phyloP scores from a whole-genome alignment of 805 yeast species.

The Spathaspora gorwiae region DNA sequence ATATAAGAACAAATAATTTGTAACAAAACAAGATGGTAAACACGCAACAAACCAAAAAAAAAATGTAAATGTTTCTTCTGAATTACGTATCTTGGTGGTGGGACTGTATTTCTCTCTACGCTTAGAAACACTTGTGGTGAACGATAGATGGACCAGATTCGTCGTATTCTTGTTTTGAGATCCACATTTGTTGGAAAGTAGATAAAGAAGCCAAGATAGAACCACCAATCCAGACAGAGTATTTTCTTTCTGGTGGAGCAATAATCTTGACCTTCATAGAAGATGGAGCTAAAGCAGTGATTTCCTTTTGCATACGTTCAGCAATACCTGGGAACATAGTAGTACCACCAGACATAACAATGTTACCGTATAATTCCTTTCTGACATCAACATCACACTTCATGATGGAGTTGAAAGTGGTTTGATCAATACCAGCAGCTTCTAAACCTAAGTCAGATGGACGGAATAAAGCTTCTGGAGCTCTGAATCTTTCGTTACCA shows the following conservation, averaged over 20 bases:
- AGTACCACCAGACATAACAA: constrained; percentile 99
- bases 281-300: constrained; percentile 98
- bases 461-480: constrained; percentile 99
- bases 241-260: constrained; percentile 99
- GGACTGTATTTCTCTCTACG: neutral
- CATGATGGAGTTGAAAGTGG: constrained; percentile 90
- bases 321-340: constrained; percentile 99
- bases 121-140: constrained; percentile 90
- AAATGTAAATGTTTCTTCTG: neutral
- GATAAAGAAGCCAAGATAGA: constrained; percentile 97
- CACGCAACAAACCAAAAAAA: too few species aligned
- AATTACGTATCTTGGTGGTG: neutral
- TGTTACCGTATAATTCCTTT: constrained; percentile 98
- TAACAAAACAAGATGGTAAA: too few species aligned
- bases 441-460: constrained; percentile 87
- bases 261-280: constrained; percentile 99
- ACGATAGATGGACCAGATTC: constrained; percentile 99
- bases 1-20: too few species aligned
- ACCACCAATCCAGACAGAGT: constrained; percentile 99
- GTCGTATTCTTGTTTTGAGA: constrained; percentile 99
- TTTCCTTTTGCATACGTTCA: constrained; percentile 99
- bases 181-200: constrained; percentile 99
- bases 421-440: constrained; percentile 99
- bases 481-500: constrained; percentile 99
- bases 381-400: constrained; percentile 99